Evolutionary conservation across 371 early-diverging fungal genomes (phyloP).

Genomic region (Mortierella sp.): DNA sequence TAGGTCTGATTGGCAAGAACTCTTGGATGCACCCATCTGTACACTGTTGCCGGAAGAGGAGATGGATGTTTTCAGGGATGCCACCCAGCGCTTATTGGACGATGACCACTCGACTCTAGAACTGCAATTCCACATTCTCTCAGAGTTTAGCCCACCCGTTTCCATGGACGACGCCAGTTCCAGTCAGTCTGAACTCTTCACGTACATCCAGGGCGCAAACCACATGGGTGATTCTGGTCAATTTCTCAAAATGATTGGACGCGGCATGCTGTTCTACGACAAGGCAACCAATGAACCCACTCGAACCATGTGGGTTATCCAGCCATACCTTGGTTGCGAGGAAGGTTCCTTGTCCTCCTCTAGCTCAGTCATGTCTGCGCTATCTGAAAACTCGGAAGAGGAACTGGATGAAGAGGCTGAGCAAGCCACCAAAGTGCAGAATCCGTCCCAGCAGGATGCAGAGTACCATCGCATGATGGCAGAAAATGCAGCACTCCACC

Average conservation of each 20-base stretch:
- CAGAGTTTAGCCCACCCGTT: slow-evolving; percentile 41
- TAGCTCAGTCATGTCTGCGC: slow-evolving; percentile 38
- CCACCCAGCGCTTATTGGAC: slow-evolving; percentile 71
- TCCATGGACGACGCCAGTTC: slow-evolving; percentile 50
- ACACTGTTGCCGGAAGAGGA: slow-evolving; percentile 62
- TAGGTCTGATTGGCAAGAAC: slow-evolving; percentile 60
- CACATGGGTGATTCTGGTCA: slow-evolving; percentile 58
- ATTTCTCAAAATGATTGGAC: slow-evolving; percentile 82
- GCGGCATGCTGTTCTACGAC: slow-evolving; percentile 92
- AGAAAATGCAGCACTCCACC: slow-evolving; percentile 22
- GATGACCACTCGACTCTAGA: slow-evolving; percentile 84
- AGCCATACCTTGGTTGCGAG: slow-evolving; percentile 58
- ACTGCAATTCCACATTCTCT: slow-evolving; percentile 73
- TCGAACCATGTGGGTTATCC: slow-evolving; percentile 89
- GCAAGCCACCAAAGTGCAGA: slow-evolving; percentile 20
- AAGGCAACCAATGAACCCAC: slow-evolving; percentile 72
- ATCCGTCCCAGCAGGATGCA: slow-evolving; percentile 22
- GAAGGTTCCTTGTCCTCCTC: slow-evolving; percentile 29
- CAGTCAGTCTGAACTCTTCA: slow-evolving; percentile 26
- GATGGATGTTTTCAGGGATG: slow-evolving; percentile 70
- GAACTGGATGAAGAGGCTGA: slow-evolving; percentile 15
- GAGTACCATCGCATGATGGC: slow-evolving; percentile 13
- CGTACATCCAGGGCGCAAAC: slow-evolving; percentile 25
- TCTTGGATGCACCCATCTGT: slow-evolving; percentile 61
- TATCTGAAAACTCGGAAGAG: slow-evolving; percentile 40